Base-by-base conservation (phyloP, 1,284 basidiomycete species). In the Puccinia coronata region DNA sequence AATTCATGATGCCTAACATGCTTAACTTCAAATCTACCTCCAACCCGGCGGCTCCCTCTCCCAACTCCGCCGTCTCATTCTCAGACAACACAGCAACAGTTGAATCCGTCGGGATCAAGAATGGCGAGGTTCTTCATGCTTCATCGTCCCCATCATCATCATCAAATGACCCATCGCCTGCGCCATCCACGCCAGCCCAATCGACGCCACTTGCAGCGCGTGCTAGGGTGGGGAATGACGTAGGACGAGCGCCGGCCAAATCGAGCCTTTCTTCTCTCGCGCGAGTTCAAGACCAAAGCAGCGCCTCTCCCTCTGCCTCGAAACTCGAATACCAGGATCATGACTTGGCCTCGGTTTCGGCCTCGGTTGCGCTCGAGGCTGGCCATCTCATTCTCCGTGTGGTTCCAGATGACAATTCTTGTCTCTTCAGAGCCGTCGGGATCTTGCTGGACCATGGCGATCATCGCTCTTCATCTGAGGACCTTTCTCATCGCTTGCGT, bases 401-500 rank as follows among this genome's bases (percentile, higher is more conserved):
- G 78, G 93, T 96, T 12, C 94, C 94, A 18, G 94, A 96, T 84
- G 94, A 96, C 87, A 97, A 96, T 84, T 93, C 93, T 3, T 98
- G 95, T 86, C 88, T 98, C 51, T 98, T 97, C 87, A 92, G 92
- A 5, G 91, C 94, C 1, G 88, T 94, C 49, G 93, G 92, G 5
- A 88, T 96, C 59, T 88, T 96, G 4, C 94, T 97, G 84, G 91
- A 92, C 85, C 93, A 95, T 83, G 90, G 90, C 73, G 91, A 92
- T 20, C 85, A 88, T 28, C 39, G 49, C 49, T 51, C 41, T 43
- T 91, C 92, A 77, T 87, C 87, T 53, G 86, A 88, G 81, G 59
- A 77, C 47, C 34, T 77, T 25, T 63, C 75, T 1, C n/a, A 14
- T 41, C 59, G 63, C 28, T 90, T 94, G 84, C 88, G 93, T 65